Percentiles rank a stretch among this genome's conserved stretches.
phyloP scores from a whole-genome alignment of 1,284 basidiomycete genomes.

The Tremellales sp. region DNA sequence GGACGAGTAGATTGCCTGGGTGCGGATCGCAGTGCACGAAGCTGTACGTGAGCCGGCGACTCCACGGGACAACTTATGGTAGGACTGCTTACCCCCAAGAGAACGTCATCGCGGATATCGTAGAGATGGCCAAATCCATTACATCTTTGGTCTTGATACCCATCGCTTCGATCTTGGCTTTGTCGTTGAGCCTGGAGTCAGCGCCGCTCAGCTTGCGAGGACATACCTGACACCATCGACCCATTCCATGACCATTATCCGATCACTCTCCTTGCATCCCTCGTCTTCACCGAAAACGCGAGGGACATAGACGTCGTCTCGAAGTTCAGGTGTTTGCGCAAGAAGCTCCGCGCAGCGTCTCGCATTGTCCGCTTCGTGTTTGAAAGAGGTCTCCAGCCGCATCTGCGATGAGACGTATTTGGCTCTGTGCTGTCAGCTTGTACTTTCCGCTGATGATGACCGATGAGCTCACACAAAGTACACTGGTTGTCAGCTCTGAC shows the following conservation, averaged over 20 bases:
- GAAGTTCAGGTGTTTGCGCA: constrained; percentile 56
- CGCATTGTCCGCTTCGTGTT: constrained; percentile 56
- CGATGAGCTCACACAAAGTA: constrained; percentile 40
- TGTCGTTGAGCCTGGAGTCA: constrained; percentile 61
- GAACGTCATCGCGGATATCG: constrained; percentile 82
- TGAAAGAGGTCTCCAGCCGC: constrained; percentile 73
- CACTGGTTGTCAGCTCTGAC: constrained; percentile 25
- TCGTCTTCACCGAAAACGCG: constrained; percentile 68
- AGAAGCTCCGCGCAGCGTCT: constrained; percentile 42
- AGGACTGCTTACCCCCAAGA: constrained; percentile 61
- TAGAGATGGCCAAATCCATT: constrained; percentile 52
- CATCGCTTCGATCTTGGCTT: constrained; percentile 47
- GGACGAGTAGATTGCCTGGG: constrained; percentile 76
- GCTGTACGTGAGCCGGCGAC: not conserved
- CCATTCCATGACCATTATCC: constrained; percentile 77
- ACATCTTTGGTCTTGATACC: constrained; percentile 53
- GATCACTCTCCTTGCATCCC: constrained; percentile 55
- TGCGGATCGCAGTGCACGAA: constrained; percentile 67
- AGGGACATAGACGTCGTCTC: constrained; percentile 71
- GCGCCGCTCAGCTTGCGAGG: not conserved
- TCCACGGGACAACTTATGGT: not conserved
- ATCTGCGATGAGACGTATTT: constrained; percentile 79
- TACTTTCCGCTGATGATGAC: not conserved
- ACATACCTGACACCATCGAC: constrained; percentile 61
- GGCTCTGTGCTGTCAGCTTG: constrained; percentile 37